Evolutionary conservation across 2,329 filamentous ascomycete genomes (phyloP), one percentile per base, ranked within the genome.

Genomic region (Neodidymelliopsis sp.): DNA sequence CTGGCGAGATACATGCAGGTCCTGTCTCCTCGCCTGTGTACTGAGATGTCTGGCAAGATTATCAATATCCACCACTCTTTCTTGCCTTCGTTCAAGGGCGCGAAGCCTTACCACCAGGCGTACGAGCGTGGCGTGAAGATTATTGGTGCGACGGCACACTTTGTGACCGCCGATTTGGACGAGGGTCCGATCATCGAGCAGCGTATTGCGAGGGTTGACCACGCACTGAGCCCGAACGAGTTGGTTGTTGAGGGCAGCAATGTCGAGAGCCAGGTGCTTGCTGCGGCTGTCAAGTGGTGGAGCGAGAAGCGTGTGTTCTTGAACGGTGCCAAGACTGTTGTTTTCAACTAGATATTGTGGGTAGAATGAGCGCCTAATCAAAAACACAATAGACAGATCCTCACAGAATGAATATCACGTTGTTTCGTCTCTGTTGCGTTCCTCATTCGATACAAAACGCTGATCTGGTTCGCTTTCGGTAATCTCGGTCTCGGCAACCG

Each of bases 51-150:
- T 39, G 90, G 90, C 49, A 86, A 85, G 70, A 94, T 94, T 76
- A 93, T 94, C 86, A 94, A 94, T 77, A 93, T 94, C 74, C 90
- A 94, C 77, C 90, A 94, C 77, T 88, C 84, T 60, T 94, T 94
- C 83, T 73, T 94, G 80, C 90, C 90, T 0, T 87, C 83, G 8
- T 94, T 94, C 83, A 94, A 94, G 81, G 90, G 90, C 53, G 90
- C 90, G 22, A 91, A 90, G 75, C 90, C 90, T 3, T 94, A 94
- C 75, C 90, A 93, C 74, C 90, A 94, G 79, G 90, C 90, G 6
- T 92, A 89, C 69, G 89, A 93, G 56, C 84, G 89, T 20, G 90
- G 90, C 52, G 90, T 94, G 59, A 94, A 94, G 82, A 93, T 94
- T 62, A 91, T 92, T 48, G 90, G 90, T 50, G 90, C 90, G 18